phyloP scores from a whole-genome alignment of 2,329 filamentous ascomycete species.

The Didymella sp. region DNA sequence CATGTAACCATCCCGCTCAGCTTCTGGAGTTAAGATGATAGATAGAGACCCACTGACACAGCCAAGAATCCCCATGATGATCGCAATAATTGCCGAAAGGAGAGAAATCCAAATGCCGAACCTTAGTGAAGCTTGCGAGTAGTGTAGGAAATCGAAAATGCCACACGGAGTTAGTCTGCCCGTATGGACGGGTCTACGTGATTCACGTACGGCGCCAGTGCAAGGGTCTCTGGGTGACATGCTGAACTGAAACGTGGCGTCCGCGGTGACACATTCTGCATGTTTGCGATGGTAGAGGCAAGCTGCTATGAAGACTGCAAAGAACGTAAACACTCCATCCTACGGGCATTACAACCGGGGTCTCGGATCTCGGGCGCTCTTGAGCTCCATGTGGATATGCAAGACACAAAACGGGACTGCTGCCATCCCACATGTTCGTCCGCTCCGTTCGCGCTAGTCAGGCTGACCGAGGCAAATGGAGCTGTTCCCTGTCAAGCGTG shows the following conservation, averaged over 20 bases:
- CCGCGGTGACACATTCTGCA: neutral
- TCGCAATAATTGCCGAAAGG: neutral
- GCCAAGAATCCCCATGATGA: too few species aligned
- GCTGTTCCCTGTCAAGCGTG: conserved; percentile 3
- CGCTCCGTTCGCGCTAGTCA: conserved; percentile 3
- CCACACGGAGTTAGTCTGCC: neutral
- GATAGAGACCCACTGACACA: too few species aligned
- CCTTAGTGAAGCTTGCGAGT: neutral
- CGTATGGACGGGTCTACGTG: conserved; percentile 1
- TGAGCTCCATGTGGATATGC: neutral
- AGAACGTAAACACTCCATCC: neutral
- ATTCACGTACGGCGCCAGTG: conserved; percentile 1
- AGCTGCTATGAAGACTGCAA: neutral
- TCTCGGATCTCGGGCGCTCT: conserved; percentile 5
- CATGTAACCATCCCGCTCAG: too few species aligned
- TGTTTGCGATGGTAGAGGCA: neutral
- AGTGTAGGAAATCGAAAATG: neutral
- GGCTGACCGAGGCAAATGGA: conserved; percentile 14
- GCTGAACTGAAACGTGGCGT: conserved; percentile 1
- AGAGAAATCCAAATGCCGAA: neutral
- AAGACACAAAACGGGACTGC: neutral
- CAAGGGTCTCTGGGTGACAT: neutral
- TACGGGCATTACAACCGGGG: neutral
- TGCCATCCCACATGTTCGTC: conserved; percentile 10
- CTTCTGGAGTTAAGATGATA: too few species aligned